phyloP scores from a whole-genome alignment of 139 green algal genomes.

The Closterium sp. region DNA sequence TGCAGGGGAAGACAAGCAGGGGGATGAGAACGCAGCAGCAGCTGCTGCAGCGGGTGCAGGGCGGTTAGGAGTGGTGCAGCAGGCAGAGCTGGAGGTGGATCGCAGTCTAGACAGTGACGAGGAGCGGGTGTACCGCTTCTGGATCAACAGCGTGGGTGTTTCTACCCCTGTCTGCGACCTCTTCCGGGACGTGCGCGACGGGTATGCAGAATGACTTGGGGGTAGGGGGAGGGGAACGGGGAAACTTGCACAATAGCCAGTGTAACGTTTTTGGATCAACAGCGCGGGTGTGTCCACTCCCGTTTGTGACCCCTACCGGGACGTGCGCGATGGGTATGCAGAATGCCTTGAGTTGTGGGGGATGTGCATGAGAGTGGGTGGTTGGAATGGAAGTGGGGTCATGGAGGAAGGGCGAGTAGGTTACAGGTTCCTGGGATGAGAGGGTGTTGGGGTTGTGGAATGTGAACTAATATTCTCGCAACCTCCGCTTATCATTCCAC shows the following conservation, averaged over 20 bases:
- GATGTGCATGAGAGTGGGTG: too few species aligned
- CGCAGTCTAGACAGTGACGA: conserved; percentile 35
- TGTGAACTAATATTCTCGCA: too few species aligned
- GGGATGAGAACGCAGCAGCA: too few species aligned
- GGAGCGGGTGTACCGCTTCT: conserved; percentile 46
- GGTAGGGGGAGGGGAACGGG: too few species aligned
- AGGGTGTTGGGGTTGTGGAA: too few species aligned
- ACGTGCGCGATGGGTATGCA: conserved; percentile 17
- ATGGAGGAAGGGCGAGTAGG: too few species aligned
- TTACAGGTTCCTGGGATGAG: too few species aligned
- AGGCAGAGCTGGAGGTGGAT: conserved; percentile 27
- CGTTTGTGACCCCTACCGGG: conserved; percentile 32
- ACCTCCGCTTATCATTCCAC: too few species aligned
- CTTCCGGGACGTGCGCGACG: conserved; percentile 34
- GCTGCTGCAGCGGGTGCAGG: neutral
- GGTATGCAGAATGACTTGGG: too few species aligned
- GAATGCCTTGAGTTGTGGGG: too few species aligned
- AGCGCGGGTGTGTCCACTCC: conserved; percentile 27
- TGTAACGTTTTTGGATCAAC: conserved; percentile 47
- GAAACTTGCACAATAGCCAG: neutral
- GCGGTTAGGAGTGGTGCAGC: neutral
- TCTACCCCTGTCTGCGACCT: conserved; percentile 27
- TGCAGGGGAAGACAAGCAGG: neutral
- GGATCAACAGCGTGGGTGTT: conserved; percentile 45
- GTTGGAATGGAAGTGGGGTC: too few species aligned